These are phyloP conservation scores for Populus simonii DNA, from an alignment of 345 rosid genomes.

Conservation along the genomic window DNA sequence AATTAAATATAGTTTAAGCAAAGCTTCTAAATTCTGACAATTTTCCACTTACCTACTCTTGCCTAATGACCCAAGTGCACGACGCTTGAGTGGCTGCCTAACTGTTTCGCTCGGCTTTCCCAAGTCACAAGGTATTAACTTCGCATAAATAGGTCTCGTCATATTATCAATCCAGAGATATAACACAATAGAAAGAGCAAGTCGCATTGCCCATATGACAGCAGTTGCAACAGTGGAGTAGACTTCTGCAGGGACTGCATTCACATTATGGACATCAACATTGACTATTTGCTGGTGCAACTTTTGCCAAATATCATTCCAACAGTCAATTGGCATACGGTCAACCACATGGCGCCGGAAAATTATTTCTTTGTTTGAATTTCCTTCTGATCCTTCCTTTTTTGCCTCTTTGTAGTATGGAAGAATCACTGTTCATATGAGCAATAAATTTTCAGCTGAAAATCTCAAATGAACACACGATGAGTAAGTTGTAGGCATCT, in stretches of 20 bases:
- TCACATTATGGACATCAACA: conserved; percentile 76
- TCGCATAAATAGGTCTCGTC: conserved; percentile 84
- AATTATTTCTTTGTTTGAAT: conserved; percentile 54
- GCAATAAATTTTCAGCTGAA: conserved; percentile 11
- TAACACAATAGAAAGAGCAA: conserved; percentile 66
- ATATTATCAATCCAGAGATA: conserved; percentile 78
- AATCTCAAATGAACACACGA: background rate
- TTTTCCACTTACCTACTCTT: conserved; percentile 69
- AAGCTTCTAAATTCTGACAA: background rate
- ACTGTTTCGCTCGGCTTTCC: conserved; percentile 59
- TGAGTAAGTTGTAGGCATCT: background rate
- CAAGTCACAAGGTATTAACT: conserved; percentile 84
- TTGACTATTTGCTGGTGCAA: conserved; percentile 85
- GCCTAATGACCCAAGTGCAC: conserved; percentile 88
- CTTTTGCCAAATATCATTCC: conserved; percentile 95
- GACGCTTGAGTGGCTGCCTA: conserved; percentile 60
- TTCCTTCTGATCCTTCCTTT: conserved; percentile 32
- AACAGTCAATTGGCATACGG: conserved; percentile 90
- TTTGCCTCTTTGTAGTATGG: conserved; percentile 77
- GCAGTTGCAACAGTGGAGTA: conserved; percentile 82
- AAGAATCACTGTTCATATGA: conserved; percentile 58
- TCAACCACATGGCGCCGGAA: conserved; percentile 83
- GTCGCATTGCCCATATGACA: conserved; percentile 89
- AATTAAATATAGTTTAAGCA: too few species aligned
- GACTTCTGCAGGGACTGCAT: conserved; percentile 72